A percentile compares a stretch with the other conserved stretches of the same genome.
Evolutionary conservation across 768 basidiomycete species (phyloP).

Genomic region (Tephrocybe rancida): DNA sequence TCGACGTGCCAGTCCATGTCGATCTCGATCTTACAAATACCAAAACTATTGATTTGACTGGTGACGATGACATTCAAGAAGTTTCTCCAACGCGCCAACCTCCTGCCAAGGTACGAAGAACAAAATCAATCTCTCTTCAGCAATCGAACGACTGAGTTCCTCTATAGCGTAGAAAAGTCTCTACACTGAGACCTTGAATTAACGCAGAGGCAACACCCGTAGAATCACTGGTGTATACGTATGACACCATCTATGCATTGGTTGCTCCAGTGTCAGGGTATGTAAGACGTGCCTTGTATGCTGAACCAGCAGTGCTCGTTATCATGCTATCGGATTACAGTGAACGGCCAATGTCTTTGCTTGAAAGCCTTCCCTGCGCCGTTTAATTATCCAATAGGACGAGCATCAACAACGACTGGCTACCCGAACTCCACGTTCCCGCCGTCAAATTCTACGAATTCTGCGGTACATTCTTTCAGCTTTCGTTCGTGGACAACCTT

Average conservation of each 20-base stretch:
- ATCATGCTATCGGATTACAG: constrained; percentile 29
- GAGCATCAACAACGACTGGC: constrained; percentile 94
- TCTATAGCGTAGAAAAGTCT: neutral
- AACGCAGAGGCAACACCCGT: constrained; percentile 42
- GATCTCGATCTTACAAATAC: constrained; percentile 10
- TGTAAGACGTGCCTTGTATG: constrained; percentile 24
- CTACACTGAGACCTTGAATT: constrained; percentile 63
- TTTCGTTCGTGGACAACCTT: constrained; percentile 92
- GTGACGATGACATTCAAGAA: neutral
- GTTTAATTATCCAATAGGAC: constrained; percentile 94
- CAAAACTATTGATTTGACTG: constrained; percentile 9
- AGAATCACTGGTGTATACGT: constrained; percentile 54
- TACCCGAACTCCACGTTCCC: constrained; percentile 67
- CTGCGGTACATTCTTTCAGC: constrained; percentile 87
- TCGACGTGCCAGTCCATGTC: constrained; percentile 6
- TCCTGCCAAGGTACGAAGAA: neutral
- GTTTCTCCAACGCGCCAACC: neutral
- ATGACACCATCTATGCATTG: constrained; percentile 46
- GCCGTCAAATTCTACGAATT: constrained; percentile 84
- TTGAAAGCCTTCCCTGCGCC: constrained; percentile 93
- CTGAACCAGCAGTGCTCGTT: neutral
- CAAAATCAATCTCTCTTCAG: too few relatives aligned
- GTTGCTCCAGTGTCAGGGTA: constrained; percentile 34
- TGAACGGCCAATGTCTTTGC: constrained; percentile 85
- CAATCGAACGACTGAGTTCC: neutral